A percentile compares a stretch with the other conserved stretches of the same genome.
phyloP scores from a whole-genome alignment of 352 stramenopile species.

The Phytophthora pseudosyringae region DNA sequence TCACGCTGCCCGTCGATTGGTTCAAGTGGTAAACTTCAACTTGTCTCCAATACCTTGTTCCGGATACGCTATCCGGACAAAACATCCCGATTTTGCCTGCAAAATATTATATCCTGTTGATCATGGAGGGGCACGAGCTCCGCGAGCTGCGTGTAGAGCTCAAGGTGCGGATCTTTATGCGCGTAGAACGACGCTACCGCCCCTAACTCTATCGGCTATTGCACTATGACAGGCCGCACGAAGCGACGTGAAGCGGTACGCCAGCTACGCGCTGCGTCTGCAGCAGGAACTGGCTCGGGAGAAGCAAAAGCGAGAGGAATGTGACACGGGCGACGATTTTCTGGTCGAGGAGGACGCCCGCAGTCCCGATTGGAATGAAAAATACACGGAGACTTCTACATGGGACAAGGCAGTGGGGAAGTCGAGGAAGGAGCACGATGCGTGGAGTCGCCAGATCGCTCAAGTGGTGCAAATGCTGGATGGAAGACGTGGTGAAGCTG shows the following conservation, averaged over 20 bases:
- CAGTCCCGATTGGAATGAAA: constrained; percentile 2
- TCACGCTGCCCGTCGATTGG: constrained; percentile 53
- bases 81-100: background rate
- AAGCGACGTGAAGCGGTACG: constrained; percentile 46
- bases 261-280: constrained; percentile 35
- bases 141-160: constrained; percentile 34
- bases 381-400: constrained; percentile 1
- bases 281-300: constrained; percentile 43
- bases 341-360: constrained; percentile 2
- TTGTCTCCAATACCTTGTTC: constrained; percentile 12
- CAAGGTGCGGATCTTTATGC: constrained; percentile 14
- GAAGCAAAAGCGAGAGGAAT: constrained; percentile 21
- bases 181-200: background rate
- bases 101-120: constrained; percentile 22
- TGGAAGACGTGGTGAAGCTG: constrained; percentile 2
- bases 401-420: constrained; percentile 31
- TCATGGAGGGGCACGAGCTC: constrained; percentile 33
- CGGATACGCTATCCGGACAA: constrained; percentile 6
- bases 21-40: constrained; percentile 43
- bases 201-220: background rate
- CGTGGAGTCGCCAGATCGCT: constrained; percentile 33
- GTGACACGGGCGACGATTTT: background rate
- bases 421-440: constrained; percentile 11
- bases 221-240: constrained; percentile 22
- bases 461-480: constrained; percentile 17